These are phyloP conservation scores for Eucommia ulmoides DNA, from an alignment of 257 asterid species.

Conservation along the genomic window DNA sequence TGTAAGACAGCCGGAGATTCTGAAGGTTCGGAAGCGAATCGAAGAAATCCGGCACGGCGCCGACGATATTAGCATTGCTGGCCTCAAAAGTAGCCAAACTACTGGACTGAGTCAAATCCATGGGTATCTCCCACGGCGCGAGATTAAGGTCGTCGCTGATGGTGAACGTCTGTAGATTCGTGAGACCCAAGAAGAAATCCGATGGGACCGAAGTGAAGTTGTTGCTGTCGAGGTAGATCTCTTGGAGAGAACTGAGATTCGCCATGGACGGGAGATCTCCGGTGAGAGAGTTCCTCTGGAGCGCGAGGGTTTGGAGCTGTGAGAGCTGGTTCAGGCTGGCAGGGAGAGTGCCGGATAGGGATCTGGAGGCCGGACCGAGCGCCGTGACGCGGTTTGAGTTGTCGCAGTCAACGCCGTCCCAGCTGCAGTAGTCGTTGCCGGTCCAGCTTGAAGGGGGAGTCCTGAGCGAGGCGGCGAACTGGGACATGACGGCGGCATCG, in stretches of 20 bases:
- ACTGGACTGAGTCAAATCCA: constrained; percentile 32
- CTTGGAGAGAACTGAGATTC: constrained; percentile 43
- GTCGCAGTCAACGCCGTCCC: neutral
- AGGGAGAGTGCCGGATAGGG: constrained; percentile 59
- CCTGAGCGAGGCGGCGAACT: neutral
- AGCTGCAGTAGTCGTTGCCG: neutral
- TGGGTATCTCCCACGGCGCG: constrained; percentile 55
- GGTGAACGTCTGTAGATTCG: constrained; percentile 33
- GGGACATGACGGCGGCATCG: neutral
- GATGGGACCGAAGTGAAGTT: constrained; percentile 33
- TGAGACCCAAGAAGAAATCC: constrained; percentile 47
- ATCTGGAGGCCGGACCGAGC: constrained; percentile 29
- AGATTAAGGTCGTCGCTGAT: constrained; percentile 34
- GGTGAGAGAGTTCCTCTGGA: constrained; percentile 50
- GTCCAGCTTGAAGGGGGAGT: neutral
- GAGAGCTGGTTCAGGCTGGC: constrained; percentile 48
- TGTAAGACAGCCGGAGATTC: constrained; percentile 57
- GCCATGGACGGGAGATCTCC: constrained; percentile 67
- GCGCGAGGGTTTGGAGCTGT: constrained; percentile 36
- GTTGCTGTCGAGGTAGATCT: constrained; percentile 43
- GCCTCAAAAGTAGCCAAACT: constrained; percentile 43
- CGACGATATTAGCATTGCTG: constrained; percentile 42
- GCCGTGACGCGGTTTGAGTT: neutral
- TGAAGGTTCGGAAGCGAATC: constrained; percentile 44
- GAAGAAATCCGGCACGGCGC: constrained; percentile 62